A percentile compares a stretch with the other conserved stretches of the same genome.
These are phyloP conservation scores for Aspergillus panamensis DNA, from an alignment of 495 filamentous ascomycete species.

Conservation along the genomic window DNA sequence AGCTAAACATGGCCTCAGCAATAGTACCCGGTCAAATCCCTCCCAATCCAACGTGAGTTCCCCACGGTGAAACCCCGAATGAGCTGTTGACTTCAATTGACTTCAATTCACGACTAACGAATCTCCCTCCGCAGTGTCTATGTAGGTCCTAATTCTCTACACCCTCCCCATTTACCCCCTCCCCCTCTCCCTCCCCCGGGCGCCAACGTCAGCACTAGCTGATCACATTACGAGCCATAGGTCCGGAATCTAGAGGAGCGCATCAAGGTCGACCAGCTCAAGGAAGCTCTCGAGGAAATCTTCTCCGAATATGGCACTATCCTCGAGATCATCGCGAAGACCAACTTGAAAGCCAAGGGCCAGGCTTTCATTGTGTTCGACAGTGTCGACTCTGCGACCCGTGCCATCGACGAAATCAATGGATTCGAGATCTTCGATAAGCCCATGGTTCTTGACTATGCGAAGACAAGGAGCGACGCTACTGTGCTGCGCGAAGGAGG, in stretches of 20 bases:
- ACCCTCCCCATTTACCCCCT: constrained; percentile 17
- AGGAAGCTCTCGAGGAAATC: constrained; percentile 67
- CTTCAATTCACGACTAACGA: constrained; percentile 17
- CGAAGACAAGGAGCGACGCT: constrained; percentile 82
- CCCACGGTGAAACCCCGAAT: neutral
- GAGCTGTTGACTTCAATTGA: neutral
- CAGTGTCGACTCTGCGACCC: constrained; percentile 64
- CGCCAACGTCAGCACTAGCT: constrained; percentile 20
- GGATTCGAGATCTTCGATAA: constrained; percentile 94
- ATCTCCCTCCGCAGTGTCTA: constrained; percentile 46
- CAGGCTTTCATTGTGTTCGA: constrained; percentile 98
- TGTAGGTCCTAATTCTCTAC: constrained; percentile 33
- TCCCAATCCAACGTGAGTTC: constrained; percentile 50
- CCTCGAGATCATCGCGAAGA: constrained; percentile 89
- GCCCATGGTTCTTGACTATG: constrained; percentile 83
- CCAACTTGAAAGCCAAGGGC: constrained; percentile 85
- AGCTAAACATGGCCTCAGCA: constrained; percentile 41
- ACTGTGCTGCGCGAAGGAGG: constrained; percentile 71
- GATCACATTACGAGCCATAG: constrained; percentile 35
- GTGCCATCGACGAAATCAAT: constrained; percentile 84
- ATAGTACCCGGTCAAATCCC: constrained; percentile 29
- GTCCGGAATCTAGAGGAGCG: constrained; percentile 92
- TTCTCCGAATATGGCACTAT: constrained; percentile 91
- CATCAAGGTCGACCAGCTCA: constrained; percentile 77
- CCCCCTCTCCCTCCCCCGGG: no score